These are phyloP conservation scores for Claviceps sp. DNA, from an alignment of 2,329 filamentous ascomycete species.

Conservation along the genomic window DNA sequence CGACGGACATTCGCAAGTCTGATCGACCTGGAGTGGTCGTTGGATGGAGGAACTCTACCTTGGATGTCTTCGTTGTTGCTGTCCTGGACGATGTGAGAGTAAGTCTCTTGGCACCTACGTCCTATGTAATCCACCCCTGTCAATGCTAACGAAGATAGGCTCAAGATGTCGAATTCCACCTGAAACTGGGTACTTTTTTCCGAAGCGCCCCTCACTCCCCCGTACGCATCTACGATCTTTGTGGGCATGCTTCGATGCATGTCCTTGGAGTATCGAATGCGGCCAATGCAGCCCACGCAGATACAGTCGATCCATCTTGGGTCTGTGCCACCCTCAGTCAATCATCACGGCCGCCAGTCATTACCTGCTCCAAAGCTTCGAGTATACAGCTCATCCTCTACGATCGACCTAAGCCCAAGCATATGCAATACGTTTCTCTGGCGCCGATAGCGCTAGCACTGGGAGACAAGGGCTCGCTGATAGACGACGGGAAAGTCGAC, in stretches of 20 bases:
- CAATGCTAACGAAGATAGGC: conserved; percentile 30
- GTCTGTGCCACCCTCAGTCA: conserved; percentile 46
- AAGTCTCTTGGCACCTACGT: conserved; percentile 17
- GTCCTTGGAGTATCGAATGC: conserved; percentile 76
- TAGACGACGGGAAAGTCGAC: conserved; percentile 19
- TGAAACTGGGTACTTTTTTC: conserved; percentile 72
- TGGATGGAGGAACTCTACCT: conserved; percentile 85
- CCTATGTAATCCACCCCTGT: background rate
- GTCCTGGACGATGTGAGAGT: conserved; percentile 87
- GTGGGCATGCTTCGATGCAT: conserved; percentile 69
- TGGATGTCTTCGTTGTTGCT: conserved; percentile 82
- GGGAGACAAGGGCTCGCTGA: conserved; percentile 49
- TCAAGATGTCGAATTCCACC: conserved; percentile 73
- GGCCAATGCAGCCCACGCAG: conserved; percentile 28
- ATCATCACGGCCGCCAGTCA: conserved; percentile 46
- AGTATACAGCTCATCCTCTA: conserved; percentile 84
- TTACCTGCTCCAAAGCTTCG: conserved; percentile 58
- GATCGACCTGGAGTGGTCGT: conserved; percentile 73
- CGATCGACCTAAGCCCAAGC: conserved; percentile 67
- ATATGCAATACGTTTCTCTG: conserved; percentile 94
- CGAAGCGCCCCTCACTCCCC: conserved; percentile 71
- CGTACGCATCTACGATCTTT: conserved; percentile 68
- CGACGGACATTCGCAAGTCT: conserved; percentile 64
- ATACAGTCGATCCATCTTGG: conserved; percentile 50
- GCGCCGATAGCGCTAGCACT: conserved; percentile 79